A percentile compares a stretch with the other conserved stretches of the same genome.
Conservation (phyloP, 2,329 filamentous ascomycete species). For the Juglanconis oblonga region DNA sequence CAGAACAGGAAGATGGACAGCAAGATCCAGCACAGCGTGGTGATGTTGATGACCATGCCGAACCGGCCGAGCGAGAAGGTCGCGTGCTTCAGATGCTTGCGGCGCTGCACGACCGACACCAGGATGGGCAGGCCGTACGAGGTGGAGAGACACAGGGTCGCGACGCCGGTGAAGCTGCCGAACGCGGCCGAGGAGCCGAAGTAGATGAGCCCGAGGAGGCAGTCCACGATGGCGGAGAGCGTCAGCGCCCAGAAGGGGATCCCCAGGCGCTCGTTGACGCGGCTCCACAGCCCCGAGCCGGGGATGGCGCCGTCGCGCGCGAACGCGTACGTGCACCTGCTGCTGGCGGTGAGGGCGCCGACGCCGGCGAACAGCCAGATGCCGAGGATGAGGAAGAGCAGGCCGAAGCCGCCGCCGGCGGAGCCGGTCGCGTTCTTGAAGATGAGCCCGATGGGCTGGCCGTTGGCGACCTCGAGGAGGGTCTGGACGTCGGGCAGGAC, state of each 20-base stretch:
- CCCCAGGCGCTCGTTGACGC: conserved; percentile 62
- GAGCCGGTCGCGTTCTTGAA: conserved; percentile 76
- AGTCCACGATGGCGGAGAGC: conserved; percentile 66
- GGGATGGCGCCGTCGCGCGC: conserved; percentile 73
- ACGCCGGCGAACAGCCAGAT: conserved; percentile 76
- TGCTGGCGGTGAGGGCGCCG: conserved; percentile 71
- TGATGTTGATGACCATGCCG: conserved; percentile 64
- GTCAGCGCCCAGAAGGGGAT: conserved; percentile 69
- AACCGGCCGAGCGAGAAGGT: conserved; percentile 67
- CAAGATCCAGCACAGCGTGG: conserved; percentile 68
- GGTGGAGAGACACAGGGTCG: conserved; percentile 73
- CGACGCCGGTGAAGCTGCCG: conserved; percentile 76
- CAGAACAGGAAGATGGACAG: conserved; percentile 72
- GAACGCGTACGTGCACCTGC: conserved; percentile 73
- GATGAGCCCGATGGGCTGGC: conserved; percentile 71
- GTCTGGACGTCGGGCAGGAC: conserved; percentile 65
- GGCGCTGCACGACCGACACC: conserved; percentile 64
- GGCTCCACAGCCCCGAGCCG: conserved; percentile 63
- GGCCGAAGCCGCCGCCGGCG: conserved; percentile 68
- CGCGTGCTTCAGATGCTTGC: conserved; percentile 63
- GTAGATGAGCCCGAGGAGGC: conserved; percentile 72
- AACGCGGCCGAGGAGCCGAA: conserved; percentile 76
- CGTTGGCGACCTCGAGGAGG: conserved; percentile 64
- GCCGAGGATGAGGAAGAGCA: conserved; percentile 72
- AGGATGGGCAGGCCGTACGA: conserved; percentile 76